Base-by-base conservation (phyloP, 208 protist species). In the Acanthamoeba royreba region DNA sequence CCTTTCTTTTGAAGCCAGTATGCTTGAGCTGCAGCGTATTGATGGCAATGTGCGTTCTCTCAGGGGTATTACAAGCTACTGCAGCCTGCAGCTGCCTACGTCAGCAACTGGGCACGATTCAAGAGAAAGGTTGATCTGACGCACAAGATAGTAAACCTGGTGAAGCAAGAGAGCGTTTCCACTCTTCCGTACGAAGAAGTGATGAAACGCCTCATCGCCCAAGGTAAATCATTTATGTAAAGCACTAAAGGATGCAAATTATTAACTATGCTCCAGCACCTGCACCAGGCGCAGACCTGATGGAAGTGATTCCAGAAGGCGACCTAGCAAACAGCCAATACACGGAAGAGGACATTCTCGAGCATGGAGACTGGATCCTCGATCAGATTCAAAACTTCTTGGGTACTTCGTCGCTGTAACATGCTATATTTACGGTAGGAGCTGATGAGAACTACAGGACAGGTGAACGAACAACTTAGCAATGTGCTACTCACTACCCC, bases 1-100 rank as follows among this genome's bases (percentile, higher is more conserved):
- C n/a, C n/a, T n/a, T n/a, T n/a, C n/a, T n/a, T n/a, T n/a, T n/a
- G n/a, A n/a, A n/a, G n/a, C n/a, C n/a, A n/a, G n/a, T n/a, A n/a
- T n/a, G n/a, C n/a, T n/a, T n/a, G n/a, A n/a, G n/a, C 49, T 47
- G 9, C 13, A 52, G n/a, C 22, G 49, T 58, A n/a, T 58, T 13
- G 22, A 58, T 58, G 49, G 49, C 22, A 22, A 58, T 58, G 49
- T 58, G 49, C 49, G 13, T 58, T 58, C 15, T 22, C 49, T 58
- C 31, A 83, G 72, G 72, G 72, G n/a, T 52, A 83, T 45, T 83
- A 83, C 72, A 83, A 83, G 72, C 72, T 83, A 22, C 72, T 83
- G 72, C 40, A 52, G 19, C 72, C 72, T 19, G 72, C 72, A 1
- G n/a, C 72, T 0, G 43, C 72, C n/a, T 83, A 83, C 43, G 72